These are phyloP conservation scores for Carex pumila DNA, from an alignment of 176 grass and related monocot species.

Conservation along the genomic window DNA sequence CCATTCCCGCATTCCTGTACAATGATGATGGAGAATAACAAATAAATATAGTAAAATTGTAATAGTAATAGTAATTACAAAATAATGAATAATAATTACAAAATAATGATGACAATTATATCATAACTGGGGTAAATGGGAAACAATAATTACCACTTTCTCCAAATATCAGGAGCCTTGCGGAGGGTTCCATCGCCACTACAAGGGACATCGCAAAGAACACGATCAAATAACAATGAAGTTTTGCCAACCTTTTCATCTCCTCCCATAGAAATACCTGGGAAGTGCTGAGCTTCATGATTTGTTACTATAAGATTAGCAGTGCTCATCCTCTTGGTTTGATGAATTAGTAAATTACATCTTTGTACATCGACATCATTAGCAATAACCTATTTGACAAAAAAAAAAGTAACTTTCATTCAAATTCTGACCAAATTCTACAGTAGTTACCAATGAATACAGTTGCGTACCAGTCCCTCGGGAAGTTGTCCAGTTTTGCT, in stretches of 20 bases:
- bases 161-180: conserved; percentile 99
- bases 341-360: conserved; percentile 98
- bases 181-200: conserved; percentile 95
- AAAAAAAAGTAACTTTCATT: conserved; percentile 7
- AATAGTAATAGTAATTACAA: not conserved
- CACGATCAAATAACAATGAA: conserved; percentile 64
- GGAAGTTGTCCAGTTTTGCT: conserved; percentile 69
- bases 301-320: conserved; percentile 96
- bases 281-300: conserved; percentile 96
- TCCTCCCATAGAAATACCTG: conserved; percentile 44
- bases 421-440: not conserved
- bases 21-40: conserved; percentile 17
- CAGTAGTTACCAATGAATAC: not conserved
- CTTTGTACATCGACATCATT: conserved; percentile 98
- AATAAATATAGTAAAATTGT: conserved; percentile 12
- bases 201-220: conserved; percentile 95
- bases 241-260: conserved; percentile 22
- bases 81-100: not conserved
- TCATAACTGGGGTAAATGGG: not conserved
- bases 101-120: not conserved
- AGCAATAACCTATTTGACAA: conserved; percentile 57
- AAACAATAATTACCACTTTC: conserved; percentile 65
- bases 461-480: conserved; percentile 49
- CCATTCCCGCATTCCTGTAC: conserved; percentile 89
- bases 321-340: conserved; percentile 98